These are phyloP conservation scores for Polyrhizophydium stewartii DNA, from an alignment of 371 early-diverging fungal genomes.

Conservation along the genomic window DNA sequence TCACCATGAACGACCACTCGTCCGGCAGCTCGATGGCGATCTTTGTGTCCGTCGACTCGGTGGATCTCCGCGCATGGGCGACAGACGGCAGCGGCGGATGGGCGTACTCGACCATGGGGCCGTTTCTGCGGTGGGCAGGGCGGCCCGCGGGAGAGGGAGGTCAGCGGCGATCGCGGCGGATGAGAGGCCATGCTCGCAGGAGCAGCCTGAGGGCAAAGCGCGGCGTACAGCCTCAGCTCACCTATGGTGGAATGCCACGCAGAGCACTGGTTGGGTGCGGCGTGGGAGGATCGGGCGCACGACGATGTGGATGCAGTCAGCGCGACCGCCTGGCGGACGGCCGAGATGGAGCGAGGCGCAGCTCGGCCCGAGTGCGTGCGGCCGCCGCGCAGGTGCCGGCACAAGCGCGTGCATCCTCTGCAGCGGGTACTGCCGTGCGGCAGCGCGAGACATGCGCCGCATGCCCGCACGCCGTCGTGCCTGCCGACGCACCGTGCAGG, in stretches of 20 bases:
- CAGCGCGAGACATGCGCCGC: too few relatives aligned
- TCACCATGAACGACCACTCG: conserved; percentile 77
- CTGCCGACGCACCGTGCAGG: too few relatives aligned
- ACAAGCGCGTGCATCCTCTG: too few relatives aligned
- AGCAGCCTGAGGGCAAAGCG: background rate
- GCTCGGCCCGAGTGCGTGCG: too few relatives aligned
- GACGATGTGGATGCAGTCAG: too few relatives aligned
- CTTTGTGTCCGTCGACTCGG: conserved; percentile 28
- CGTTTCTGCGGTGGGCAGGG: background rate
- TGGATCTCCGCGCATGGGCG: conserved; percentile 8
- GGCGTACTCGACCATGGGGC: conserved; percentile 68
- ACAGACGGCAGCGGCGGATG: conserved; percentile 64
- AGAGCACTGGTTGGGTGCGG: conserved; percentile 22
- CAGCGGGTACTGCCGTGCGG: too few relatives aligned
- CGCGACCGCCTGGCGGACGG: too few relatives aligned
- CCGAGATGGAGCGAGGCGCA: too few relatives aligned
- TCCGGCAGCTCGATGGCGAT: conserved; percentile 63
- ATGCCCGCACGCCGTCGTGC: too few relatives aligned
- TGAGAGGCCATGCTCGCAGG: background rate
- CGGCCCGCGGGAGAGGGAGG: background rate
- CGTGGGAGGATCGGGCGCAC: too few relatives aligned
- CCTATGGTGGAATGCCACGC: conserved; percentile 48
- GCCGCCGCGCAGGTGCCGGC: too few relatives aligned
- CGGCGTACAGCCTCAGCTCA: conserved; percentile 5
- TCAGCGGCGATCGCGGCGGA: too few relatives aligned